phyloP scores from a whole-genome alignment of 495 filamentous ascomycete species.

The Achaetomiella virescens region DNA sequence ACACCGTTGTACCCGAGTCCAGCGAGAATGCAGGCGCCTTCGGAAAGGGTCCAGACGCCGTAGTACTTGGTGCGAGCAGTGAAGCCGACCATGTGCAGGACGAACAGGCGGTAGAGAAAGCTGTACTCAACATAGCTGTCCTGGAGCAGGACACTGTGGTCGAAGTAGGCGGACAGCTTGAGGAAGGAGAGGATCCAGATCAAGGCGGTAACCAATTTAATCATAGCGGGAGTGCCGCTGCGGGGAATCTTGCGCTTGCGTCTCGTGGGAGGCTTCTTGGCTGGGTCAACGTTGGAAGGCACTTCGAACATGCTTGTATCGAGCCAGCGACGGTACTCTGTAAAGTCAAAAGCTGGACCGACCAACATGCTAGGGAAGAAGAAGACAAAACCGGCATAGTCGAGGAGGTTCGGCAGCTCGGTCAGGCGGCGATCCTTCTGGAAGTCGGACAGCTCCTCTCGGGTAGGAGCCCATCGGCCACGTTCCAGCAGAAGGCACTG shows the following conservation, averaged over 20 bases:
- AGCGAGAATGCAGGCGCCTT: constrained; percentile 90
- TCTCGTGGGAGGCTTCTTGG: constrained; percentile 73
- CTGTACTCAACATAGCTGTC: constrained; percentile 56
- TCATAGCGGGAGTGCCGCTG: constrained; percentile 76
- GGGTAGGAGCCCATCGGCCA: constrained; percentile 79
- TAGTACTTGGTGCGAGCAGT: constrained; percentile 87
- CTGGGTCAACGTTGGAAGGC: constrained; percentile 67
- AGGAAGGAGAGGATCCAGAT: constrained; percentile 76
- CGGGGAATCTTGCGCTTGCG: constrained; percentile 93
- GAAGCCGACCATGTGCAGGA: constrained; percentile 76
- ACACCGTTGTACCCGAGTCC: constrained; percentile 93
- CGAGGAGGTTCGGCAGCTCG: constrained; percentile 64
- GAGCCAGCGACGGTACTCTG: constrained; percentile 87
- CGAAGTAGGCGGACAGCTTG: constrained; percentile 62
- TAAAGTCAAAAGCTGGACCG: constrained; percentile 89
- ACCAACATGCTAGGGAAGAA: constrained; percentile 89
- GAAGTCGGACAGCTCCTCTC: constrained; percentile 72
- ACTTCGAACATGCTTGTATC: constrained; percentile 91
- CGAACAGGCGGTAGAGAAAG: constrained; percentile 65
- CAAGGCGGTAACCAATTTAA: constrained; percentile 66
- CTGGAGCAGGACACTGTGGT: constrained; percentile 50
- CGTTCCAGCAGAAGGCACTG: constrained; percentile 95
- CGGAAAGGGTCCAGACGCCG: constrained; percentile 87
- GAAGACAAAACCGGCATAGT: constrained; percentile 83
- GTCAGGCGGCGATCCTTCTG: constrained; percentile 77